phyloP scores from a whole-genome alignment of 139 green algal genomes.

The Chlamydomonas sp. region DNA sequence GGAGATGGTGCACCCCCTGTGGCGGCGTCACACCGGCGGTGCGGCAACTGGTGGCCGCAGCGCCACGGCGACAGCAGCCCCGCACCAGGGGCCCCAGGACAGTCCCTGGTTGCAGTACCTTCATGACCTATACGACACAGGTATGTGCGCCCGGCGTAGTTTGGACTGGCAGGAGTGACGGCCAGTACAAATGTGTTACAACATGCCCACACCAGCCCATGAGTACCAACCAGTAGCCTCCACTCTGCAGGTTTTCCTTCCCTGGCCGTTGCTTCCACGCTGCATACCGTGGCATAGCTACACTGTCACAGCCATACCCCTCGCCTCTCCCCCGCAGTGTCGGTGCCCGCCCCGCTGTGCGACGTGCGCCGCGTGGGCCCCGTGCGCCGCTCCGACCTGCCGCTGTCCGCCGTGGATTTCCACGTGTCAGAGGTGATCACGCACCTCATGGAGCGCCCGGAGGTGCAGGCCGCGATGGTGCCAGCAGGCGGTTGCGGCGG shows the following conservation, averaged over 20 bases:
- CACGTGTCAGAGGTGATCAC: conserved; percentile 53
- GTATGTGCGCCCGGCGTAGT: not conserved
- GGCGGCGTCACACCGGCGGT: not conserved
- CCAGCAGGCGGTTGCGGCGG: not conserved
- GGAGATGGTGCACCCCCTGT: conserved; percentile 1
- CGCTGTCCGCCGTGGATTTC: conserved; percentile 64
- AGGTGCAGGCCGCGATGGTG: conserved; percentile 31
- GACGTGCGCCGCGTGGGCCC: not conserved
- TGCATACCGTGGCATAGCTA: not conserved
- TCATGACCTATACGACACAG: conserved; percentile 18
- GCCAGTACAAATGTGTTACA: too few relatives aligned
- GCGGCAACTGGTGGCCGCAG: not conserved
- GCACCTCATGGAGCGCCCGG: conserved; percentile 40
- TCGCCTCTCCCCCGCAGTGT: not conserved
- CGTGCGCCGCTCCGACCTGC: conserved; percentile 53
- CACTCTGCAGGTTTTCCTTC: not conserved
- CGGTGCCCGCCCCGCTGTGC: not conserved
- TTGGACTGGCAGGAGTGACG: too few relatives aligned
- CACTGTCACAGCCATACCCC: not conserved
- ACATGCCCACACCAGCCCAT: too few relatives aligned
- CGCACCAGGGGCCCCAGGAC: not conserved
- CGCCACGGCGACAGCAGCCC: not conserved
- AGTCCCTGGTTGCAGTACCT: conserved; percentile 43
- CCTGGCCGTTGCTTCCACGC: not conserved
- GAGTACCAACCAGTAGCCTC: too few relatives aligned